Evolutionary conservation across 2,329 filamentous ascomycete species (phyloP), one percentile per base, ranked within the genome.

Genomic region (Ascochyta lentis): DNA sequence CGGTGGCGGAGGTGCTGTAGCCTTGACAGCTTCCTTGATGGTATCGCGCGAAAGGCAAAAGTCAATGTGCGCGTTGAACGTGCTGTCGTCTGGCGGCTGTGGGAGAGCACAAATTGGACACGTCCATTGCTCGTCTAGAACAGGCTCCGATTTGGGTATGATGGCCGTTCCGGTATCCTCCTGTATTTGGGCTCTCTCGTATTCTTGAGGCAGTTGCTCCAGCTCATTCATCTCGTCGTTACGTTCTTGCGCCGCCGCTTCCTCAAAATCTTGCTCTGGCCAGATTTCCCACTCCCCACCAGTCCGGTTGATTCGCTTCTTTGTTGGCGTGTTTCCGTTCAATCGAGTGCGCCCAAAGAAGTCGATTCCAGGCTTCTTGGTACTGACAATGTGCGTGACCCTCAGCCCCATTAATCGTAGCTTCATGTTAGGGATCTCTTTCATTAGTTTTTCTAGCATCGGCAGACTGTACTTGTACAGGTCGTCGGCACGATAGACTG

Each of bases 21-120:
- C 82, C 54, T 91, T 87, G 1, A 95, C 88, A 0, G 86, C 89
- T 67, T 97, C 91, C 41, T 89, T 89, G 66, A 99, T 98, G 0
- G 92, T 91, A 68, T 90, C 86, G 51, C 88, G 83, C 0, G 93
- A 97, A 1, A 99, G 83, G 73, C 95, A 99, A 8, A 90, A 84
- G 72, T 99, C 95, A 47, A 99, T 92, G 69, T 99, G 95, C 53
- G 89, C 86, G 64, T 99, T 99, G 77, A 98, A 96, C 0, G 78
- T 79, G 41, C 82, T 83, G 71, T 97, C 92, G 45, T 94, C 83
- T 0, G 92, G 85, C 0, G 80, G 69, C 68, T 97, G 93, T 0
- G 91, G 88, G 15, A 88, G 81, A n/a, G 80, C 78, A 73, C 95
- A 99, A 40, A 98, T 90, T 0, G 95, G 95, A 73, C 95, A 99